Conservation (phyloP, 495 filamentous ascomycete species). For the Acidiella bohemica region DNA sequence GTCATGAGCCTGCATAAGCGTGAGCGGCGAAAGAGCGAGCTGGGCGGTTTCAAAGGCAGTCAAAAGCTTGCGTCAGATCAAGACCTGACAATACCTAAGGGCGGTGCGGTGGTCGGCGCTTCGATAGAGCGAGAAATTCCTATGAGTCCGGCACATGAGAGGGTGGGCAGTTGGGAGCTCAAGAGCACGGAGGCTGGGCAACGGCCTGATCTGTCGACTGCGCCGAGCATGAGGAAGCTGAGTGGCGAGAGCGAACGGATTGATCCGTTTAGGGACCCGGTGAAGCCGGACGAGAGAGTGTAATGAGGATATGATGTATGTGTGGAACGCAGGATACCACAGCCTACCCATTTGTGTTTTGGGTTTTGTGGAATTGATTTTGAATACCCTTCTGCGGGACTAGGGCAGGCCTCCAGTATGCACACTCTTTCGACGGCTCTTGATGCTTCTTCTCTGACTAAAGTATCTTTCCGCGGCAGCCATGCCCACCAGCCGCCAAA, state of each 20-base stretch:
- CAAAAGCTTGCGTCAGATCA: constrained; percentile 26
- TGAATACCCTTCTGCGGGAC: too few relatives aligned
- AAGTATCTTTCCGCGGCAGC: too few relatives aligned
- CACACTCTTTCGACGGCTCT: too few relatives aligned
- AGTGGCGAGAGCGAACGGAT: constrained; percentile 21
- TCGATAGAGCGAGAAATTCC: constrained; percentile 14
- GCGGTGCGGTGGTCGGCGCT: constrained; percentile 16
- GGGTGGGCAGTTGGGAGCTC: constrained; percentile 32
- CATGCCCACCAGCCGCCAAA: too few relatives aligned
- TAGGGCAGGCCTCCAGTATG: too few relatives aligned
- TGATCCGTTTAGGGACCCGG: constrained; percentile 21
- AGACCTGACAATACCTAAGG: constrained; percentile 22
- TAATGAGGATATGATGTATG: neutral
- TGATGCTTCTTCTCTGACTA: too few relatives aligned
- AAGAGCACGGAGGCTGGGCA: too few relatives aligned
- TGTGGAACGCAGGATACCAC: too few relatives aligned
- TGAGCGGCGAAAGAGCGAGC: constrained; percentile 1
- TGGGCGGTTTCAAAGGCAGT: constrained; percentile 27
- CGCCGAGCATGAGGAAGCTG: constrained; percentile 8
- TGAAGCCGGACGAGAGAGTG: constrained; percentile 25
- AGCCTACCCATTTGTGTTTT: too few relatives aligned
- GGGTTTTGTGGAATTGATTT: too few relatives aligned
- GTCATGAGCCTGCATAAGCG: constrained; percentile 28
- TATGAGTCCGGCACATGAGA: constrained; percentile 20
- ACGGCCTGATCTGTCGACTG: constrained; percentile 13